phyloP scores from a whole-genome alignment of 1,139 yeast species.

The Hyphopichia wangnamkhiaoensis region DNA sequence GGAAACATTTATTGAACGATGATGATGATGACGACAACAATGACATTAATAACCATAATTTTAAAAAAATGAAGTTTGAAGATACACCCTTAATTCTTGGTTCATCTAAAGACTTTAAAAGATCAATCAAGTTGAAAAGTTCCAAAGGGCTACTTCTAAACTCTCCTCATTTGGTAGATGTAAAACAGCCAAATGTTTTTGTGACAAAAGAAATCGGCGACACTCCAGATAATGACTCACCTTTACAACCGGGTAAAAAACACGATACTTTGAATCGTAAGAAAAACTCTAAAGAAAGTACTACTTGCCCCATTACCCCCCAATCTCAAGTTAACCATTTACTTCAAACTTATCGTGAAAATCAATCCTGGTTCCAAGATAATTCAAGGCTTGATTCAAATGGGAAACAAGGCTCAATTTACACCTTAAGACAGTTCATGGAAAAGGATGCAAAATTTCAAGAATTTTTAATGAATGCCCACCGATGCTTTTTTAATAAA shows the following conservation, averaged over 20 bases:
- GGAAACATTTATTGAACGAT: slow-evolving; percentile 9
- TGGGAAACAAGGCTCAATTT: slow-evolving; percentile 41
- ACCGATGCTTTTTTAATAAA: slow-evolving; percentile 1
- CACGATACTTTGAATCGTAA: slow-evolving; percentile 13
- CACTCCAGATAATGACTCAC: not conserved
- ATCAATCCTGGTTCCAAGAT: slow-evolving; percentile 27
- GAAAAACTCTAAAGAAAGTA: slow-evolving; percentile 17
- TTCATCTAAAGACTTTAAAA: slow-evolving; percentile 43
- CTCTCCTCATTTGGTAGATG: slow-evolving; percentile 38
- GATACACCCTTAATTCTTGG: slow-evolving; percentile 40
- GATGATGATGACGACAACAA: not conserved
- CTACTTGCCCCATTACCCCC: slow-evolving; percentile 25
- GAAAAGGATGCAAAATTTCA: slow-evolving; percentile 51
- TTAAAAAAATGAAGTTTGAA: not conserved
- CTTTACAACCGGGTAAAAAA: slow-evolving; percentile 4
- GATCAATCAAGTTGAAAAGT: slow-evolving; percentile 46
- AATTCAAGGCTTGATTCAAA: slow-evolving; percentile 25
- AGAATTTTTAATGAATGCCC: slow-evolving; percentile 23
- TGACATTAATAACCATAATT: not conserved
- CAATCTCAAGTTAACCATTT: slow-evolving; percentile 29
- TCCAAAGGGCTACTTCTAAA: slow-evolving; percentile 53
- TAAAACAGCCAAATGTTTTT: slow-evolving; percentile 29
- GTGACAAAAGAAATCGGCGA: slow-evolving; percentile 1
- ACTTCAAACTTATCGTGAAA: slow-evolving; percentile 18
- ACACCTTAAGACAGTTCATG: slow-evolving; percentile 52